Evolutionary conservation across 2,329 filamentous ascomycete species (phyloP).

Genomic region (Nemania serpens): DNA sequence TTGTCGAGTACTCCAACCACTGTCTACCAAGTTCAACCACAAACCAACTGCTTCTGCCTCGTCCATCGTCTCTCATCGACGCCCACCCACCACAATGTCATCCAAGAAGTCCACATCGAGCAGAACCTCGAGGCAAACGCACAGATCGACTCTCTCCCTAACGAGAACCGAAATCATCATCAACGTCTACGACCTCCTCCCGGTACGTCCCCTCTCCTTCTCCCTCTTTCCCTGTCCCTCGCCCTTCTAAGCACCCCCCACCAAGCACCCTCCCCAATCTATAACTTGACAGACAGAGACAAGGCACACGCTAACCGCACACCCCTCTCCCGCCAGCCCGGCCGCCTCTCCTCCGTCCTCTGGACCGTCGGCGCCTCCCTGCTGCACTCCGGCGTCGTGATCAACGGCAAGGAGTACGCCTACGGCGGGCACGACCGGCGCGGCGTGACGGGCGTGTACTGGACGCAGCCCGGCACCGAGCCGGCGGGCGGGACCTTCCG

Average conservation of each 20-base stretch:
- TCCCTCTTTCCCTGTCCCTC: no score
- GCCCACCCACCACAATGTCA: conserved; percentile 44
- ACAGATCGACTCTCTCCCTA: conserved; percentile 69
- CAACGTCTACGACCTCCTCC: conserved; percentile 77
- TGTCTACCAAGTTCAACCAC: background rate
- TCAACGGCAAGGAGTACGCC: conserved; percentile 80
- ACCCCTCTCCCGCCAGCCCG: conserved; percentile 56
- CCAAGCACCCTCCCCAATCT: background rate
- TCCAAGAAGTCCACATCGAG: conserved; percentile 49
- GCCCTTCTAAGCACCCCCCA: no score
- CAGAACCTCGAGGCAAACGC: conserved; percentile 47
- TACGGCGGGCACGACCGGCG: conserved; percentile 79
- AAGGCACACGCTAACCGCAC: background rate
- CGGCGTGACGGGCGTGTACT: conserved; percentile 79
- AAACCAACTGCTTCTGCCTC: background rate
- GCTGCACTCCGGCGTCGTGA: conserved; percentile 81
- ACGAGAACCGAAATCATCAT: conserved; percentile 76
- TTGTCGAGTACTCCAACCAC: no score
- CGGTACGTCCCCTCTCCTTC: conserved; percentile 53
- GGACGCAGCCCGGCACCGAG: conserved; percentile 72
- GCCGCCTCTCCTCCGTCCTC: conserved; percentile 73
- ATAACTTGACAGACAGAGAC: background rate
- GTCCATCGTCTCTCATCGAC: background rate
- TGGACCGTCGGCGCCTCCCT: conserved; percentile 80
- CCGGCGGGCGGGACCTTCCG: conserved; percentile 80